A percentile compares a stretch with the other conserved stretches of the same genome.
phyloP scores from a whole-genome alignment of 2,329 filamentous ascomycete species.

The Diaporthe ilicicola region DNA sequence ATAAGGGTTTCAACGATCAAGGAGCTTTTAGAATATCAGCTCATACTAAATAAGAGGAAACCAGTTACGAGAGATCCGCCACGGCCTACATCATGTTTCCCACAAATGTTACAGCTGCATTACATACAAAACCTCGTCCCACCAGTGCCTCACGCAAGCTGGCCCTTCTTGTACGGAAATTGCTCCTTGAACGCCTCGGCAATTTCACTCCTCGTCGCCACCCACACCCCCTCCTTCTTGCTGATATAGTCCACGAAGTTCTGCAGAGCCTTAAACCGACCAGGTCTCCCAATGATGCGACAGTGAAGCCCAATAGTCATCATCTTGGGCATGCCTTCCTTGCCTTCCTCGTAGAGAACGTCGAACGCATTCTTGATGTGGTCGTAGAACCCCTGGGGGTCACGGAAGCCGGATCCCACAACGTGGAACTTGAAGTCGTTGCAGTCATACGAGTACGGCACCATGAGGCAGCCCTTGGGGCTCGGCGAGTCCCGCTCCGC shows the following conservation, averaged over 20 bases:
- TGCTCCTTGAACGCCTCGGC: slow-evolving; percentile 56
- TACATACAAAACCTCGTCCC: too few species aligned
- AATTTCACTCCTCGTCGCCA: slow-evolving; percentile 61
- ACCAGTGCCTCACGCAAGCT: slow-evolving; percentile 37
- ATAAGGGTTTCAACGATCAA: too few species aligned
- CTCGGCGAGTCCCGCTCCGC: slow-evolving; percentile 50
- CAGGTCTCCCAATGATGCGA: slow-evolving; percentile 60
- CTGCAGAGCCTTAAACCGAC: slow-evolving; percentile 57
- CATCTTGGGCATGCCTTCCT: slow-evolving; percentile 60
- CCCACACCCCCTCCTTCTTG: slow-evolving; percentile 61
- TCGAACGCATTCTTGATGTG: slow-evolving; percentile 63
- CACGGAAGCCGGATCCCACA: slow-evolving; percentile 53
- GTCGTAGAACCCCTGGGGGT: slow-evolving; percentile 52
- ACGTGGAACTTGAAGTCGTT: slow-evolving; percentile 58
- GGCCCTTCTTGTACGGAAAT: slow-evolving; percentile 56
- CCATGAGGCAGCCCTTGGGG: slow-evolving; percentile 60
- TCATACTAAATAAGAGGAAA: too few species aligned
- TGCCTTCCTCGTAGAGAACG: slow-evolving; percentile 60
- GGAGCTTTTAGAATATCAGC: too few species aligned
- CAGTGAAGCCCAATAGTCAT: slow-evolving; percentile 65
- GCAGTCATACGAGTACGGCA: slow-evolving; percentile 63
- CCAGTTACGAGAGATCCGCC: neutral
- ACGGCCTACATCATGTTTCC: neutral
- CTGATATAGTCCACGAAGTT: slow-evolving; percentile 63
- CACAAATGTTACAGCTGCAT: neutral